A percentile compares a stretch with the other conserved stretches of the same genome.
Conservation (phyloP, 495 filamentous ascomycete species). For the Aspergillus avenaceus region DNA sequence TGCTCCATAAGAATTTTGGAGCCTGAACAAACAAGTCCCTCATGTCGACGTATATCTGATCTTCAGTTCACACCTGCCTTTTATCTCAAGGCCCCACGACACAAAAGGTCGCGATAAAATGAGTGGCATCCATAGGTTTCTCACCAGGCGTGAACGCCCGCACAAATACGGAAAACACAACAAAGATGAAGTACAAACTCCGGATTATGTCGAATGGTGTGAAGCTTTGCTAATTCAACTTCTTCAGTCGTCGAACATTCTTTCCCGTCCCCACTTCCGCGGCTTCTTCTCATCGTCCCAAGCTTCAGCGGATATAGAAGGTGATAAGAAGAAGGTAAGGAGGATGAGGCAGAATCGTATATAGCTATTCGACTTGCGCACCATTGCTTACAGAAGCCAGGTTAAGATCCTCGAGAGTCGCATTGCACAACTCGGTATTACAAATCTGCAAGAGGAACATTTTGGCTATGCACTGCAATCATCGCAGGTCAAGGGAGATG, state of each 20-base stretch:
- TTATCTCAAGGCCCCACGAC: background rate
- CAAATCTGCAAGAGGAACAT: slow-evolving; percentile 42
- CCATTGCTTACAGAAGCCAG: slow-evolving; percentile 15
- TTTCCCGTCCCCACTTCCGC: slow-evolving; percentile 27
- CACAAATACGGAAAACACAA: slow-evolving; percentile 43
- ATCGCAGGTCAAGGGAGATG: slow-evolving; percentile 61
- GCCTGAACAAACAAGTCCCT: slow-evolving; percentile 27
- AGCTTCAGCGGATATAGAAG: slow-evolving; percentile 15
- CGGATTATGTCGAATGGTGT: no score
- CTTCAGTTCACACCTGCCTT: slow-evolving; percentile 3
- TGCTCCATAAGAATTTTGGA: slow-evolving; percentile 25
- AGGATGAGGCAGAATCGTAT: background rate
- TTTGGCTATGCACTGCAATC: slow-evolving; percentile 66
- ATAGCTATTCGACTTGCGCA: background rate
- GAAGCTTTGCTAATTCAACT: slow-evolving; percentile 16
- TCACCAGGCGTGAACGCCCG: slow-evolving; percentile 69
- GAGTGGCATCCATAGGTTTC: slow-evolving; percentile 63
- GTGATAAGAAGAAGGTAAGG: slow-evolving; percentile 38
- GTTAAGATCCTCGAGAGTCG: slow-evolving; percentile 32
- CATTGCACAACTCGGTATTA: slow-evolving; percentile 32
- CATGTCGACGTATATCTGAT: slow-evolving; percentile 20
- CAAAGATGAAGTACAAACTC: slow-evolving; percentile 50
- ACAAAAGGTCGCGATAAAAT: slow-evolving; percentile 27
- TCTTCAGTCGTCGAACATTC: slow-evolving; percentile 18
- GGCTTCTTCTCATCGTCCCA: slow-evolving; percentile 32